Percentiles rank a stretch among this genome's conserved stretches.
These are phyloP conservation scores for Calycina marina DNA, from an alignment of 2,329 filamentous ascomycete genomes.

Conservation along the genomic window DNA sequence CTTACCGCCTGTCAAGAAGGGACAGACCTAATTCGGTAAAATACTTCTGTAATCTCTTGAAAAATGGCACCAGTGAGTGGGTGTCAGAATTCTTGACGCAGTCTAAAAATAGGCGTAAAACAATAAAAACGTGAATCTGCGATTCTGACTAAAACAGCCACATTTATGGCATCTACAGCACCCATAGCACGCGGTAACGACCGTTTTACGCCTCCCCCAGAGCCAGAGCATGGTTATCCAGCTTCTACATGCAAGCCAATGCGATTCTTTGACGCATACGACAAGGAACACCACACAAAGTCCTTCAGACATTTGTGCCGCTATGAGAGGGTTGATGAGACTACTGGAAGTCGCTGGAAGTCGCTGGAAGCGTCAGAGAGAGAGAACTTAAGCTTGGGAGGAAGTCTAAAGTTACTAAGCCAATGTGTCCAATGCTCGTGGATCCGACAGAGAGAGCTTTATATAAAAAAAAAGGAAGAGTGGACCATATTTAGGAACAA, in stretches of 20 bases:
- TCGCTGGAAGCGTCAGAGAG: too few species aligned
- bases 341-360: neutral
- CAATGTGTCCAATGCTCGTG: constrained; percentile 1
- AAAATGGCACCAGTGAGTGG: too few species aligned
- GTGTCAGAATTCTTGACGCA: too few species aligned
- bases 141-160: too few species aligned
- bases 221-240: neutral
- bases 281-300: neutral
- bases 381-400: constrained; percentile 1
- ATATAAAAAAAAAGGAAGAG: neutral
- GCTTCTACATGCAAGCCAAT: neutral
- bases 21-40: too few species aligned
- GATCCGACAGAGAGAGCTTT: neutral
- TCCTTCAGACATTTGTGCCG: neutral
- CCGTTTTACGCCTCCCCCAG: neutral
- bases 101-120: too few species aligned
- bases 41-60: too few species aligned
- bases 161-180: too few species aligned
- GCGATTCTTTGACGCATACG: neutral
- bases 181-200: neutral
- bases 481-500: neutral
- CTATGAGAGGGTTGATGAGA: neutral
- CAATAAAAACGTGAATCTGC: too few species aligned
- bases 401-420: constrained; percentile 1
- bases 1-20: too few species aligned